Evolutionary conservation across 148 eudicot species (phyloP), one percentile per base, ranked within the genome.

Genomic region (Nepenthes gracilis): DNA sequence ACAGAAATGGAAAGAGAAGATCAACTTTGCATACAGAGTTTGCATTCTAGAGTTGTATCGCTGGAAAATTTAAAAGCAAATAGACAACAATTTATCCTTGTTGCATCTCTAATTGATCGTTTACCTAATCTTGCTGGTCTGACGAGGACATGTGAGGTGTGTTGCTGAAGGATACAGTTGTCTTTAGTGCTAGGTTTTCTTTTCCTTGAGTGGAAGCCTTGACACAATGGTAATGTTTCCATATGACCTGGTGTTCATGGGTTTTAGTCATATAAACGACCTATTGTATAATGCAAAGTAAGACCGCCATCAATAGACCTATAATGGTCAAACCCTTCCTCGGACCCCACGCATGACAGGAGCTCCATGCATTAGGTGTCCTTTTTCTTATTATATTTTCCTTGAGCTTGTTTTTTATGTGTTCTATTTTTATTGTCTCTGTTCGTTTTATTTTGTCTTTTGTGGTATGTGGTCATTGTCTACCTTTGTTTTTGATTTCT

Each of bases 51-150:
- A 85, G 70, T 70, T 60, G 43, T 55, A 33, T 79, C 73, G n/a
- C 59, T 77, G 66, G 83, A 85, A 62, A 86, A 77, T 69, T 68
- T 83, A 33, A 89, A 74, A 58, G 84, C 86, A 58, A 81, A 82
- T 64, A 72, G 92, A 58, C 99, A 94, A 65, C 74, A 87, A 49
- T 63, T 94, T 51, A 77, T 94, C 70, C 79, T 94, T 63, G 85
- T 89, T 49, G 99, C 97, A 14, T 89, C 99, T 37, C 78, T 94
- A 13, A 67, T 94, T 69, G 99, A 94, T 77, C 97, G 99, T 48
- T 81, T 94, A 77, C 99, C 99, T 73, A 94, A 94, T 67, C 97
- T 94, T 65, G 99, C 99, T 74, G 99, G 99, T 59, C 70, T 94
- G 68, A 95, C 92, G 40, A 83, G 99, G 66, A 89, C 99, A 32